Percentiles rank a stretch among this genome's conserved stretches.
Evolutionary conservation across 352 stramenopile species (phyloP).

Genomic region (Phytophthora gonapodyides): DNA sequence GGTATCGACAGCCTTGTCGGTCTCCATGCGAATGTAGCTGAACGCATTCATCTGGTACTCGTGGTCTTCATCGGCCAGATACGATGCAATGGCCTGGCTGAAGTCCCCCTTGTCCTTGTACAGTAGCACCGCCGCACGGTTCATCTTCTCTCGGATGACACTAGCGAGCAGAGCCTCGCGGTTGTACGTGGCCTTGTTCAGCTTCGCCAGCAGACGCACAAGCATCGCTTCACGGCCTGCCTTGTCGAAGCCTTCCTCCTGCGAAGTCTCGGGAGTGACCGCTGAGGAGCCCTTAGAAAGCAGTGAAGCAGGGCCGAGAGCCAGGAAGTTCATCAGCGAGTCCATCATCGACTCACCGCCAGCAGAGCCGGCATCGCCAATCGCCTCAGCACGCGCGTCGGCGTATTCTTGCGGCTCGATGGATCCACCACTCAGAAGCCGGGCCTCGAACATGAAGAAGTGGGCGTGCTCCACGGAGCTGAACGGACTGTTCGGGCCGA

Average conservation of each 20-base stretch:
- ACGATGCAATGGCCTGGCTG: slow-evolving; percentile 75
- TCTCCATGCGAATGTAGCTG: slow-evolving; percentile 79
- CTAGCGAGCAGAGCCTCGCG: slow-evolving; percentile 68
- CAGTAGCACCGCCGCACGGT: slow-evolving; percentile 79
- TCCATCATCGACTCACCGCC: slow-evolving; percentile 82
- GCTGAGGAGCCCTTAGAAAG: slow-evolving; percentile 46
- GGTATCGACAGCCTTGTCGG: slow-evolving; percentile 49
- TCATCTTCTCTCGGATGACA: slow-evolving; percentile 80
- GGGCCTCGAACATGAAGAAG: slow-evolving; percentile 91
- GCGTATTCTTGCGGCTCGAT: slow-evolving; percentile 88
- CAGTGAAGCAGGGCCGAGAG: slow-evolving; percentile 72
- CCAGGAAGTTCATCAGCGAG: slow-evolving; percentile 88
- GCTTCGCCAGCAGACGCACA: slow-evolving; percentile 81
- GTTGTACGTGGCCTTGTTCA: slow-evolving; percentile 85
- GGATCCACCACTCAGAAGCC: slow-evolving; percentile 78
- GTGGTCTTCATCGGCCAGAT: slow-evolving; percentile 77
- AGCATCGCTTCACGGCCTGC: slow-evolving; percentile 81
- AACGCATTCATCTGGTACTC: slow-evolving; percentile 87
- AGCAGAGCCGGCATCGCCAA: slow-evolving; percentile 47
- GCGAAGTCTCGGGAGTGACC: slow-evolving; percentile 52
- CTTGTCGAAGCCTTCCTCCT: slow-evolving; percentile 88
- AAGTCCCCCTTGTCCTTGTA: slow-evolving; percentile 85
- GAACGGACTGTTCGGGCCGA: slow-evolving; percentile 64
- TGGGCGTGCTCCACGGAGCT: slow-evolving; percentile 85
- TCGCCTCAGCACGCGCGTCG: slow-evolving; percentile 60